Conservation (phyloP, 148 eudicot species). For the Cornus kousa region DNA sequence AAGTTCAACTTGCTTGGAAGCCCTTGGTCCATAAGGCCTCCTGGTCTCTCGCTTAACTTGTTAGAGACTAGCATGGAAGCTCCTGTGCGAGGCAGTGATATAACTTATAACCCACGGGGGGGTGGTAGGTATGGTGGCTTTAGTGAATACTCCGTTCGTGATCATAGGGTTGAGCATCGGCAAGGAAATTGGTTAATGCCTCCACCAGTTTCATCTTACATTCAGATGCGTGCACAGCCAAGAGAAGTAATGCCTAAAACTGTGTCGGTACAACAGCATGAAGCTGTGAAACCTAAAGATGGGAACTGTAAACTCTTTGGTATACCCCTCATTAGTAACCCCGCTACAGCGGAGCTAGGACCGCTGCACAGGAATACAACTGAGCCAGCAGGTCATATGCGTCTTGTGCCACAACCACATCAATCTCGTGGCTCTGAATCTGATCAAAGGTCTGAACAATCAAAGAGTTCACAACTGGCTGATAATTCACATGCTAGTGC, state of each 20-base stretch:
- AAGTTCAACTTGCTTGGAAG: slow-evolving; percentile 45
- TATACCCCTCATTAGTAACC: slow-evolving; percentile 52
- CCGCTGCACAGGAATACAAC: slow-evolving; percentile 20
- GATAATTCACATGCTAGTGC: slow-evolving; percentile 31
- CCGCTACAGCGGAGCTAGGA: slow-evolving; percentile 32
- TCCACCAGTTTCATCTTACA: slow-evolving; percentile 47
- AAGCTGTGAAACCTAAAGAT: slow-evolving; percentile 51
- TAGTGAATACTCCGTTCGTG: slow-evolving; percentile 39
- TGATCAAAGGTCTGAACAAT: slow-evolving; percentile 48
- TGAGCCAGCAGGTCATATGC: slow-evolving; percentile 32
- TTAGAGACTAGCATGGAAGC: slow-evolving; percentile 49
- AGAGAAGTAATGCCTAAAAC: slow-evolving; percentile 46
- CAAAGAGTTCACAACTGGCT: slow-evolving; percentile 40
- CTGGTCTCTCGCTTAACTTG: slow-evolving; percentile 71
- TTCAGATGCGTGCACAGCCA: slow-evolving; percentile 43
- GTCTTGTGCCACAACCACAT: slow-evolving; percentile 27
- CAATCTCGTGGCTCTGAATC: slow-evolving; percentile 37
- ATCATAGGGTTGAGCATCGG: slow-evolving; percentile 48
- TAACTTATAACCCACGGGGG: slow-evolving; percentile 48
- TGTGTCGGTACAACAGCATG: slow-evolving; percentile 31
- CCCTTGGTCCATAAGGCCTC: slow-evolving; percentile 48
- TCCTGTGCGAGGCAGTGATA: slow-evolving; percentile 38
- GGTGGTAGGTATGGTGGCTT: slow-evolving; percentile 55
- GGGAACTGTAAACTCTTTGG: slow-evolving; percentile 88
- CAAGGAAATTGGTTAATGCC: slow-evolving; percentile 71